Conservation (phyloP, 306 rosid species). For the Prunus kanzakura region DNA sequence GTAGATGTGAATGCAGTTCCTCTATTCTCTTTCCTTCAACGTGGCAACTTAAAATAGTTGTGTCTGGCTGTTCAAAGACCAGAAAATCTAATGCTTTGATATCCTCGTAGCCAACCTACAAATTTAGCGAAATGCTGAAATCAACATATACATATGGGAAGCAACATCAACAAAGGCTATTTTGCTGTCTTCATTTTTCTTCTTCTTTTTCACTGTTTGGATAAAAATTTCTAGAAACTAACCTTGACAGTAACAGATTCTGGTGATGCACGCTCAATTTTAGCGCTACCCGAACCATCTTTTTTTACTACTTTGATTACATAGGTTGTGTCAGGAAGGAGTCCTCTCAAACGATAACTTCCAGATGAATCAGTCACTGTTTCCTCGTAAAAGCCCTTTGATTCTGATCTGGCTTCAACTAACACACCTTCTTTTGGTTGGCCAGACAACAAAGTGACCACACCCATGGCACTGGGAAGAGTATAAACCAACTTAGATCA, state of each 20-base stretch:
- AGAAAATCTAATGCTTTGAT: conserved; percentile 78
- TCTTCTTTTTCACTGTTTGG: not conserved
- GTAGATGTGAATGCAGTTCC: conserved; percentile 62
- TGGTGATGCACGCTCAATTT: conserved; percentile 93
- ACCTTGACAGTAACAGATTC: conserved; percentile 65
- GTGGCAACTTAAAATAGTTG: conserved; percentile 84
- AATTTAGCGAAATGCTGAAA: conserved; percentile 22
- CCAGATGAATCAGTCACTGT: conserved; percentile 87
- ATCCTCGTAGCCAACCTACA: conserved; percentile 82
- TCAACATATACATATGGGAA: conserved; percentile 16
- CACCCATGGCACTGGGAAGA: conserved; percentile 75
- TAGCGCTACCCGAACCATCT: conserved; percentile 48
- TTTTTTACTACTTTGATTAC: conserved; percentile 65
- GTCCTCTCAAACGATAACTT: conserved; percentile 86
- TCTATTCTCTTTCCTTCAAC: conserved; percentile 80
- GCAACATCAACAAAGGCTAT: conserved; percentile 22
- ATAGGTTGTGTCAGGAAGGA: conserved; percentile 80
- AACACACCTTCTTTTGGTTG: conserved; percentile 93
- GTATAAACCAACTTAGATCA: conserved; percentile 35
- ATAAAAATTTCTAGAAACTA: conserved; percentile 21
- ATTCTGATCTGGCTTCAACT: conserved; percentile 88
- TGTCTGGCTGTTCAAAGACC: conserved; percentile 93
- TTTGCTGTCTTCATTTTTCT: not conserved
- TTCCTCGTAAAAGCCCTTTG: conserved; percentile 92
- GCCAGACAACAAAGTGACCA: conserved; percentile 75